Base-by-base conservation (phyloP, 805 yeast genomes). In the Kodamaea nitidulidarum region DNA sequence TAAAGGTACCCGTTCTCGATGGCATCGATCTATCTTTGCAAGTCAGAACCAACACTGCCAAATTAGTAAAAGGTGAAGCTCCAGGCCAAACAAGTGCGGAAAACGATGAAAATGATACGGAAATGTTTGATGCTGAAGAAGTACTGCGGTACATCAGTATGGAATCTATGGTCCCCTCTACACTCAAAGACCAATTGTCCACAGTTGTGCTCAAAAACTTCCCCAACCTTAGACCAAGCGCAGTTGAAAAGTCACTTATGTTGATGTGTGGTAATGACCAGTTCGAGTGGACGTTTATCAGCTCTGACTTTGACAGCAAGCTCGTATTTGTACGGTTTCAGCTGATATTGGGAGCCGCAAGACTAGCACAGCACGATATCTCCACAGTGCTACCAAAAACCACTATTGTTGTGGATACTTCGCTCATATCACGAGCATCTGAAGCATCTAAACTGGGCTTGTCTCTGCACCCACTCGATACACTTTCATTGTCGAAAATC, bases 281-380 rank as follows among this genome's bases (percentile, higher is more conserved):
- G 8, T 69, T 54, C 45, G 36, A 34, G 14, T 72, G 76, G 73
- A 54, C 65, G 16, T 47, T 50, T 26, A 49, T 65, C 7, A 60
- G 55, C 27, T 57, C 59, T 39, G 69, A 63, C 18, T 32, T 61
- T 3, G 73, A 67, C 21, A 44, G 45, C 18, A 54, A 55, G 32
- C 41, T 56, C 29, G 49, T 70, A 2, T 70, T 60, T 42, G 49
- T 71, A 8, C 56, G 65, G 33, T 58, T 67, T 34, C 32, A 14
- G 32, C 21, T 30, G 32, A 17, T 30, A 17, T 14, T 14, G 15
- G 31, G 31, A 10, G 16, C 31, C 12, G 31, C 31, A 5, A 15
- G 32, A 12, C 9, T 17, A 4, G 32, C 32, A 7, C 11, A 30
- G 12, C 20, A 30, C 12, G 32, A 16, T 30, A 10, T 30, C n/a